These are phyloP conservation scores for Friedmanniomyces endolithicus DNA, from an alignment of 495 filamentous ascomycete genomes.

Conservation along the genomic window DNA sequence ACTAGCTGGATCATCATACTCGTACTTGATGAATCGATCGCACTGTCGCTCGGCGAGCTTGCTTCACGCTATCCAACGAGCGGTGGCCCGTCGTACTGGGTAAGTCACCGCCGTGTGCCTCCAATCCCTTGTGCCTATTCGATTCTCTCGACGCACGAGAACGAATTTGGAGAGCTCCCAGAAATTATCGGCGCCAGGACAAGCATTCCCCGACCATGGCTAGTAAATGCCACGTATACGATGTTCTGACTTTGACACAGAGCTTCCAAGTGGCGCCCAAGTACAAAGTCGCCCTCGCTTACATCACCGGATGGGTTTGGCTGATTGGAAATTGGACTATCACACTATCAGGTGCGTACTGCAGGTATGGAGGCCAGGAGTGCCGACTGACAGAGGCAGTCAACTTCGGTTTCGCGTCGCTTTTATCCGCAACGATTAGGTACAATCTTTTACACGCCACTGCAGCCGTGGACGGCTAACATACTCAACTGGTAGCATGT, in stretches of 20 bases:
- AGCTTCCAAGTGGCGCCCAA: slow-evolving; percentile 8
- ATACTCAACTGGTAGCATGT: neutral
- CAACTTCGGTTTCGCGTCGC: slow-evolving; percentile 10
- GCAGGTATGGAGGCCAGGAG: neutral
- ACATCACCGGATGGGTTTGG: slow-evolving; percentile 12
- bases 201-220: too few species aligned
- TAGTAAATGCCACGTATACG: too few species aligned
- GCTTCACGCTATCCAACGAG: slow-evolving; percentile 7
- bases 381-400: neutral
- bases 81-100: slow-evolving; percentile 9
- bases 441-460: too few species aligned
- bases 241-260: neutral
- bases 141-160: too few species aligned
- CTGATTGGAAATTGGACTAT: slow-evolving; percentile 11
- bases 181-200: too few species aligned
- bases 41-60: slow-evolving; percentile 9
- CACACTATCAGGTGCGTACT: slow-evolving; percentile 5
- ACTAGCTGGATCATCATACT: slow-evolving; percentile 8
- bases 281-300: slow-evolving; percentile 3
- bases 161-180: too few species aligned
- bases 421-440: slow-evolving; percentile 2
- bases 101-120: neutral
- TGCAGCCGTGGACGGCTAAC: too few species aligned
- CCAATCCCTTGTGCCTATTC: neutral
- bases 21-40: slow-evolving; percentile 10